Evolutionary conservation across 1,139 yeast genomes (phyloP), one percentile per base, ranked within the genome.

Genomic region (Debaryomyces fabryi): DNA sequence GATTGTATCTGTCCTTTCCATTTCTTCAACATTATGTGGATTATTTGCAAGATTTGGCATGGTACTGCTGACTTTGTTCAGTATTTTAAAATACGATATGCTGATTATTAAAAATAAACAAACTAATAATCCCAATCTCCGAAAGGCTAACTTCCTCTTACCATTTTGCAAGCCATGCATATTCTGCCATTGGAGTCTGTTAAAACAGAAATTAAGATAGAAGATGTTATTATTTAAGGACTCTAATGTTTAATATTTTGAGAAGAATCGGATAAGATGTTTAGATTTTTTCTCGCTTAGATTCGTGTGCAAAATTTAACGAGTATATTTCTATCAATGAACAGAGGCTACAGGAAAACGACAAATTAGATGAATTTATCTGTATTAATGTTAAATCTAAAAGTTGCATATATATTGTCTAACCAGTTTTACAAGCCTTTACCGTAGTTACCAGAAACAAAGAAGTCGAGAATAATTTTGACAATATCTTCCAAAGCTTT

Each of bases 391-490:
- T 16, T 20, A n/a, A 18, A 23, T 23, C 40, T 24, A 24, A 24
- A 37, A 23, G 21, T 37, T n/a, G 13, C 36, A 30, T 18, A 29
- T 40, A 30, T 20, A 21, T 20, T 12, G 38, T 35, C 38, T 8
- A 18, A 12, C 5, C 7, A 6, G 41, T 44, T 66, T 66, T 82
- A 89, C 69, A 90, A 78, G 32, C 96, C 97, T 74, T 90, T 90
- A 55, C 95, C 96, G 68, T 88, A 89, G 71, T 88, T 86, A 45
- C 96, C 96, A 54, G 82, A 74, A 52, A 82, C 83, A 59, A 86
- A 86, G 69, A 90, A 91, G 48, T 79, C 86, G 72, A 86, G 76
- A 63, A 90, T 86, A 64, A 82, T 82, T 57, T 78, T 69, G 46
- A 91, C 96, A 57, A 90, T 83, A 48, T 75, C 71, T 68, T 88